Percentiles rank a stretch among this genome's conserved stretches.
Conservation (phyloP, 2,329 filamentous ascomycete species). For the Lasiodiplodia gonubiensis region DNA sequence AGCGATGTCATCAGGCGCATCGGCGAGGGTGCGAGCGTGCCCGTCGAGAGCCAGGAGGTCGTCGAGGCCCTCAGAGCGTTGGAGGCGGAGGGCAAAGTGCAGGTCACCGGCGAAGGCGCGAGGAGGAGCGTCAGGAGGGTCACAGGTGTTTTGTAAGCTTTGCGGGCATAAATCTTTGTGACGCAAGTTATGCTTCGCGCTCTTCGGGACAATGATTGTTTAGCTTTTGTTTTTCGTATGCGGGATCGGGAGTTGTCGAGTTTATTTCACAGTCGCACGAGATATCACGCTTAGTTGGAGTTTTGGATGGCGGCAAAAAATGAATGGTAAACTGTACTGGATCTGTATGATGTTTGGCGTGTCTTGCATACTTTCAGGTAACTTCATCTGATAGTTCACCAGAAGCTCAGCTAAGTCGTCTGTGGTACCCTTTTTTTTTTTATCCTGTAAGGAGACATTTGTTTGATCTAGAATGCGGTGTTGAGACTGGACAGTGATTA, state of each 20-base stretch:
- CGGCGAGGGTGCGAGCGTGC: constrained; percentile 62
- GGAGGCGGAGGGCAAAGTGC: constrained; percentile 83
- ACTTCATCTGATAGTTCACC: no score
- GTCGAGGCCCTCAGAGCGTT: constrained; percentile 77
- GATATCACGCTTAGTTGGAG: background rate
- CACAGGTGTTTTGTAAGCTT: constrained; percentile 55
- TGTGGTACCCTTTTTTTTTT: no score
- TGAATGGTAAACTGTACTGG: background rate
- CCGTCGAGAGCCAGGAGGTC: constrained; percentile 81
- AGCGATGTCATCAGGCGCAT: constrained; percentile 77
- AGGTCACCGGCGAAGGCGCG: constrained; percentile 81
- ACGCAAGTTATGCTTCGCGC: no score
- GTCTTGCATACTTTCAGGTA: no score
- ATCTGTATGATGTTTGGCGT: background rate
- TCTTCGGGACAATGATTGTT: background rate
- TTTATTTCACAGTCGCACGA: background rate
- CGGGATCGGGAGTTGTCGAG: background rate
- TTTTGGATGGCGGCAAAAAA: background rate
- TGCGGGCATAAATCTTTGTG: no score
- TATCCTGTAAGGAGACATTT: no score
- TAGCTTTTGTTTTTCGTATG: background rate
- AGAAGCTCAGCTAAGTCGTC: no score
- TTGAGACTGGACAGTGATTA: no score
- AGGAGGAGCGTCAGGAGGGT: constrained; percentile 82
- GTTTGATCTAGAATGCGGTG: no score